Base-by-base conservation (phyloP, 2,329 filamentous ascomycete species). In the Drechslerella coelobrocha region DNA sequence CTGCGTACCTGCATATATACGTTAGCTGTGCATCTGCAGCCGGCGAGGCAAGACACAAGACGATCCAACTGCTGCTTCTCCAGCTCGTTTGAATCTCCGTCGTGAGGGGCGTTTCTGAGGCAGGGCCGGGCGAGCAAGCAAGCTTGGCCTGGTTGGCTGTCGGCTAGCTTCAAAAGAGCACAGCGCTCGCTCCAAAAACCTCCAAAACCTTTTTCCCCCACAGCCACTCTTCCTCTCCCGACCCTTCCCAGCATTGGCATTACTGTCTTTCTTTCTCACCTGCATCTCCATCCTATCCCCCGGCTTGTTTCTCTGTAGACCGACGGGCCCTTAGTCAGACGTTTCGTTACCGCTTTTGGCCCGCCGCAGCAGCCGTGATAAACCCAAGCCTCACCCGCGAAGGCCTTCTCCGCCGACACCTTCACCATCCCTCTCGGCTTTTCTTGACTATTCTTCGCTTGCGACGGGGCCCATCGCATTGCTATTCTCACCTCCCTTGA, bases 311-410 rank as follows among this genome's bases (percentile, higher is more conserved):
- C 27, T 55, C 55, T 23, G 5, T 27, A 47, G 27, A 50, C 48
- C 39, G 50, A 12, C 45, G 55, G 53, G 12, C 51, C 52, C 54
- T 71, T 71, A 71, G 66, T 71, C 66, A 71, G 66, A 63, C 66
- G 66, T 63, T 63, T 71, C 66, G 62, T 59, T 71, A 54, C 66
- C 59, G 52, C 59, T 63, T 63, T 71, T 50, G 66, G 66, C 57
- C 52, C 66, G 66, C 66, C 61, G 66, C 62, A 68, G 34, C 27
- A 12, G 21, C 50, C 53, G 41, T 63, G 53, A 56, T 47, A 57
- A 53, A 71, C 61, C 66, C 66, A 71, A 71, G 66, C 66, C 66
- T 71, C 66, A 52, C 53, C 56, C 47, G 52, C 59, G 27, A 23
- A 54, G 48, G 47, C 39, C 60, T 47, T 63, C 50, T 48, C 45